Base-by-base conservation (phyloP, 169 alveolate species). In the Plasmodium adleri region DNA sequence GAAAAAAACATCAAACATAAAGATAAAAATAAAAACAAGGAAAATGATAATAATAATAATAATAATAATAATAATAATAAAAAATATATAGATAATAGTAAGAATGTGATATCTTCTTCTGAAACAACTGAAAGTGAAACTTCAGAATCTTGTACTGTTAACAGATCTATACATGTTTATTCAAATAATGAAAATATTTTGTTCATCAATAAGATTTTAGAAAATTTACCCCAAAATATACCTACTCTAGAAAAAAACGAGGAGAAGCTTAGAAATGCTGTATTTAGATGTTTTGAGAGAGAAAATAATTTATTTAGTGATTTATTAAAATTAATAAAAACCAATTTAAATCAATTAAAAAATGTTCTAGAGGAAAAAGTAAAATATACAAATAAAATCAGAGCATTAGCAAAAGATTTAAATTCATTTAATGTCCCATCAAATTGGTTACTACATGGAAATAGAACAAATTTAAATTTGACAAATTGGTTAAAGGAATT, bases 201-300 rank as follows among this genome's bases (percentile, higher is more conserved):
- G 15, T 50, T 86, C 45, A 72, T 86, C 62, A 52, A 86, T 54
- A 3, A 72, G 32, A 95, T 95, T 66, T 64, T 95, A 26, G 74
- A 88, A 20, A 67, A 95, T 52, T 91, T 97, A 22, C 99, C 99
- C 3, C 56, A 54, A 13, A 80, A 83, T 85, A 93, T 97, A 7
- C 92, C 92, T 17, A 78, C 73, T 12, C 85, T 97, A 47, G 74
- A 85, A 62, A 94, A 97, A 86, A 96, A 93, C 43, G 97, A 94
- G 26, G 92, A 75, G 22, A 92, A 96, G 28, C 94, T 97, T 87
- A 96, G 97, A 59, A 95, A 97, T 88, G 98, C 99, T 9, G 94
- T 97, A 50, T 97, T 96, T 92, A 94, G 99, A 87, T 97, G 97
- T 94, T 93, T 97, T 74, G 98, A 96, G 76, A 94, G 99, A 72